Evolutionary conservation across 441 rosid genomes (phyloP).

Genomic region (Brassica balearica): DNA sequence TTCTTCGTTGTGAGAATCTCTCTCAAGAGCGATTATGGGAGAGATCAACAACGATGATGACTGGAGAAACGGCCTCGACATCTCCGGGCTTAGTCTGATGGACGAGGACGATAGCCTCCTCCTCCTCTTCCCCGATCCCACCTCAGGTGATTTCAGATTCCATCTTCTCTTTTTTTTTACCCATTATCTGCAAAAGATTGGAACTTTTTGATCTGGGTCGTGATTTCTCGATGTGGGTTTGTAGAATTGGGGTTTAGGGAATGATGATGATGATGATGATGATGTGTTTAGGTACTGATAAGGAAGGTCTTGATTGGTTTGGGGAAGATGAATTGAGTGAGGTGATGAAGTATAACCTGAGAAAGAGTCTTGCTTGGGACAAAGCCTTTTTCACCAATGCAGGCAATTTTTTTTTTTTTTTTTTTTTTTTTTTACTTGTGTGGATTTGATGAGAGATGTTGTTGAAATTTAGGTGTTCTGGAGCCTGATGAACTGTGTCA

Average conservation of each 20-base stretch:
- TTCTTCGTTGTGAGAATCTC: no score
- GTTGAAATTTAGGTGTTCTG: conserved; percentile 66
- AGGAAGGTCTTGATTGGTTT: conserved; percentile 39
- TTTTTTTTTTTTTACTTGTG: neutral
- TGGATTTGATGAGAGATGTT: conserved; percentile 22
- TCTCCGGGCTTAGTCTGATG: conserved; percentile 64
- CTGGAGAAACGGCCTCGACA: conserved; percentile 44
- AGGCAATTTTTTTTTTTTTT: conserved; percentile 50
- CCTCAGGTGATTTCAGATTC: conserved; percentile 29
- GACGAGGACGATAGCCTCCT: conserved; percentile 78
- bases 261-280: no score
- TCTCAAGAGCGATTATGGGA: conserved; percentile 50
- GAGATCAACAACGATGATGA: conserved; percentile 43
- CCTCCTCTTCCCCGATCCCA: conserved; percentile 59
- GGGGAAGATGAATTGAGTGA: conserved; percentile 48
- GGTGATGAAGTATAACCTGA: conserved; percentile 62
- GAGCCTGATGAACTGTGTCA: conserved; percentile 87
- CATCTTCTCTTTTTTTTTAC: no score
- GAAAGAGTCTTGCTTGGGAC: conserved; percentile 97
- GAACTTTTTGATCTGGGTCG: neutral
- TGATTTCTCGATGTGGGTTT: neutral
- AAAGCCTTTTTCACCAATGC: conserved; percentile 93
- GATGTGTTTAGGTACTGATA: no score
- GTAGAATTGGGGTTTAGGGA: no score
- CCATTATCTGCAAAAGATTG: neutral